Evolutionary conservation across 2,329 filamentous ascomycete species (phyloP), one percentile per base, ranked within the genome.

Genomic region (Phialophora macrospora): DNA sequence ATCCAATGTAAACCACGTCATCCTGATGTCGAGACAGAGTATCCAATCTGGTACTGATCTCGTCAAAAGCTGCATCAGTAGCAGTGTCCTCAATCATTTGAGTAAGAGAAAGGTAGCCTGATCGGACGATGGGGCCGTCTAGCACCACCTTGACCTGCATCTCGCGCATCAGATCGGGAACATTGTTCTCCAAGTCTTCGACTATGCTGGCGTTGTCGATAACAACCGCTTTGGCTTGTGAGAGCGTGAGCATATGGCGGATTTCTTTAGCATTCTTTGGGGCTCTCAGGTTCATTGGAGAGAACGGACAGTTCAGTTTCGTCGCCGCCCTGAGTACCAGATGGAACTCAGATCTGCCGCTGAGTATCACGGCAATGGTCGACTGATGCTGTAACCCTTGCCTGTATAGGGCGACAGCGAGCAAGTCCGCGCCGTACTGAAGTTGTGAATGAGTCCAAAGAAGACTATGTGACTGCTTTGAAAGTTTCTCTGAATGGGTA

Each of bases 1-100:
- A 64, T 28, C 62, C 26, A 58, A 64, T 64, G 17, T 34, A 64
- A 8, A 64, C 62, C 14, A 34, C 24, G 30, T 64, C 62, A n/a
- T 64, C 62, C n/a, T 26, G 7, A 59, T 30, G 1, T 34, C 32
- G 32, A 34, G 32, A 34, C 9, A 34, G 32, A 3, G 32, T 34
- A 4, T 34, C 32, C 32, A 34, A 12, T 34, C 32, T 34, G 32
- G 32, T 34, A 34, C 32, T 34, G 4, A 34, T 34, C 32, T 34
- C 32, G 9, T 34, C 32, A 4, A 34, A 12, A 34, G 32, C 32
- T 34, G 12, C 32, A 12, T 34, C 32, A 12, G 32, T 34, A 11
- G 32, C 32, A 34, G 32, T 12, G 32, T 34, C 4, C 32, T 34
- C 32, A 12, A 34, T 34, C 32, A 34, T 34, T 12, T 34, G 32